phyloP scores from a whole-genome alignment of 257 asterid genomes.

The Gynochthodes officinalis region DNA sequence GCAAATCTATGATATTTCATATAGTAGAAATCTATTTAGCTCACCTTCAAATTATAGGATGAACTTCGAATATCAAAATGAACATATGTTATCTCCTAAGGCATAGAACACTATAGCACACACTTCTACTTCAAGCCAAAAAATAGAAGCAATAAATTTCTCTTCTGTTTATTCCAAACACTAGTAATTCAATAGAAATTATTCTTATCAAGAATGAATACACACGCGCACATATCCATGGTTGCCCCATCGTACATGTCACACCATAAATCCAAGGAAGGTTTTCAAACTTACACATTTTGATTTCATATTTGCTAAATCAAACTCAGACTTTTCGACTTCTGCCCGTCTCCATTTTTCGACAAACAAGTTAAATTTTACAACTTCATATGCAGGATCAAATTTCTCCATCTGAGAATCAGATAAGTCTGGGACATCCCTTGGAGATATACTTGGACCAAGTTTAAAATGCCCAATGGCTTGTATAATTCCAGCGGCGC shows the following conservation, averaged over 20 bases:
- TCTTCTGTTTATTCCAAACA: not conserved
- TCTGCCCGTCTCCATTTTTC: slow-evolving; percentile 98
- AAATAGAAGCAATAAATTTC: not conserved
- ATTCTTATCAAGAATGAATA: not conserved
- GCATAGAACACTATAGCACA: not conserved
- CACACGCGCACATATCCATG: not conserved
- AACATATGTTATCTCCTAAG: not conserved
- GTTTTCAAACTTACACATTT: slow-evolving; percentile 56
- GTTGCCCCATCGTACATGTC: not conserved
- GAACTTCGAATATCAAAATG: not conserved
- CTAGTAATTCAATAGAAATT: not conserved
- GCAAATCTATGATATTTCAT: not conserved
- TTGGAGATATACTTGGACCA: slow-evolving; percentile 80
- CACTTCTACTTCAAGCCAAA: not conserved
- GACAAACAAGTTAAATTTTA: slow-evolving; percentile 63
- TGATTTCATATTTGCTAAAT: slow-evolving; percentile 63
- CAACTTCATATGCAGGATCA: slow-evolving; percentile 86
- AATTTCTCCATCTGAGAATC: slow-evolving; percentile 63
- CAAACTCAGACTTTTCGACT: slow-evolving; percentile 63
- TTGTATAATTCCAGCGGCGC: slow-evolving; percentile 96
- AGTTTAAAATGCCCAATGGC: slow-evolving; percentile 90
- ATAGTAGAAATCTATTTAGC: not conserved
- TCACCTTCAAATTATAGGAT: not conserved
- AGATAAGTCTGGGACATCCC: slow-evolving; percentile 61
- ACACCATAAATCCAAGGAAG: slow-evolving; percentile 12